Conservation (phyloP, 2,329 filamentous ascomycete genomes). For the Monosporascus ibericus region DNA sequence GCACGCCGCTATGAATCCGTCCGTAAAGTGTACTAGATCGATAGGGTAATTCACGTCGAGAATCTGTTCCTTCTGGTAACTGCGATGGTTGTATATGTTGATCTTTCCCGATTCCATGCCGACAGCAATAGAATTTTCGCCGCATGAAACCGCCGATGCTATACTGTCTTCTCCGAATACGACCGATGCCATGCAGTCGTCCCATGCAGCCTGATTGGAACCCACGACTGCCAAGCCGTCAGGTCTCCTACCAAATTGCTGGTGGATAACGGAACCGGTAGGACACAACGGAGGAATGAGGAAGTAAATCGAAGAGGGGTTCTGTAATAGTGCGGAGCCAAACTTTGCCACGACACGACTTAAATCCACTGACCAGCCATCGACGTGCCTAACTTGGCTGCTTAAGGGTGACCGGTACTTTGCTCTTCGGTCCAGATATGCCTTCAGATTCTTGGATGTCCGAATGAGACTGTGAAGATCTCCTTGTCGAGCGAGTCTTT, state of each 20-base stretch:
- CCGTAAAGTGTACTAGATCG: not conserved
- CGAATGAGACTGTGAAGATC: conserved; percentile 16
- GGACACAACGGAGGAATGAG: conserved; percentile 31
- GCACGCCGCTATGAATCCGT: not conserved
- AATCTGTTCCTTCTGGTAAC: not conserved
- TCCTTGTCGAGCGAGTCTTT: conserved; percentile 15
- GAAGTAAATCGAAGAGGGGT: conserved; percentile 27
- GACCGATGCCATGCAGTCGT: conserved; percentile 18
- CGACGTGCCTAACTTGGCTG: conserved; percentile 15
- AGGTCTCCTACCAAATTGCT: conserved; percentile 6
- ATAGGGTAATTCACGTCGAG: not conserved
- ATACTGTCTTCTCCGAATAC: no score
- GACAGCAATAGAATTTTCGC: not conserved
- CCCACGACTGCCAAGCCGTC: conserved; percentile 10
- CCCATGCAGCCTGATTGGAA: conserved; percentile 8
- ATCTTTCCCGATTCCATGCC: not conserved
- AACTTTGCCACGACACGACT: conserved; percentile 27
- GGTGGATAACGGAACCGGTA: conserved; percentile 8
- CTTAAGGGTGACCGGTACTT: conserved; percentile 17
- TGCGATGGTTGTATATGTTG: not conserved
- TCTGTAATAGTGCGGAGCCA: conserved; percentile 17
- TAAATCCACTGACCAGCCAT: conserved; percentile 26
- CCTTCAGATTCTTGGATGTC: conserved; percentile 17
- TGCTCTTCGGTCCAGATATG: conserved; percentile 17
- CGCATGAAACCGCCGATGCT: no score